Percentiles rank a stretch among this genome's conserved stretches.
Evolutionary conservation across 176 grass and related monocot species (phyloP).

Genomic region (Ananas comosus): DNA sequence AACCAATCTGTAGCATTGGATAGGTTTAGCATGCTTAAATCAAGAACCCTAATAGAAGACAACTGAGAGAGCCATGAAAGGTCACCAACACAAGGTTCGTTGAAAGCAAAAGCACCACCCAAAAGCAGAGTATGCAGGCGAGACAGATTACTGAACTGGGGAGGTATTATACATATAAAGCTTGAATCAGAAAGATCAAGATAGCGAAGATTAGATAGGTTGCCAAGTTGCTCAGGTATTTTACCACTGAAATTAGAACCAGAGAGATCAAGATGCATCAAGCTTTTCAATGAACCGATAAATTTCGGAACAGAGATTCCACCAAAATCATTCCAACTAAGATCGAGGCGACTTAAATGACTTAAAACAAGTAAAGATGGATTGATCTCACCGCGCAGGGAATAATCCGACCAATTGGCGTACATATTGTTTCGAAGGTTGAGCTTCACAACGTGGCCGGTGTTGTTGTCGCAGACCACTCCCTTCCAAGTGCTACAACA

Average conservation of each 20-base stretch:
- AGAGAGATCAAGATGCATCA: background rate
- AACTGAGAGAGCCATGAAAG: slow-evolving; percentile 25
- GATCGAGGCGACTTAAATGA: slow-evolving; percentile 13
- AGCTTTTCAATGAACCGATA: background rate
- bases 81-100: background rate
- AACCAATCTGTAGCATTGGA: background rate
- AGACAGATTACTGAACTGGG: background rate
- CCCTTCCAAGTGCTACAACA: background rate
- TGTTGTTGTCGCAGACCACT: background rate
- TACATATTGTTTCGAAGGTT: background rate
- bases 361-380: slow-evolving; percentile 15
- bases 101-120: background rate
- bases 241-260: background rate
- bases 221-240: background rate
- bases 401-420: background rate
- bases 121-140: background rate
- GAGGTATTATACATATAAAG: background rate
- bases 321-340: background rate
- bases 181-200: background rate
- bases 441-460: background rate
- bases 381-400: slow-evolving; percentile 8
- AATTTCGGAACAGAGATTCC: background rate
- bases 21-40: background rate
- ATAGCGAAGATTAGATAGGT: background rate
- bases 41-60: background rate